Evolutionary conservation across 768 basidiomycete genomes (phyloP).

Genomic region (Phlebiopsis gigantea): DNA sequence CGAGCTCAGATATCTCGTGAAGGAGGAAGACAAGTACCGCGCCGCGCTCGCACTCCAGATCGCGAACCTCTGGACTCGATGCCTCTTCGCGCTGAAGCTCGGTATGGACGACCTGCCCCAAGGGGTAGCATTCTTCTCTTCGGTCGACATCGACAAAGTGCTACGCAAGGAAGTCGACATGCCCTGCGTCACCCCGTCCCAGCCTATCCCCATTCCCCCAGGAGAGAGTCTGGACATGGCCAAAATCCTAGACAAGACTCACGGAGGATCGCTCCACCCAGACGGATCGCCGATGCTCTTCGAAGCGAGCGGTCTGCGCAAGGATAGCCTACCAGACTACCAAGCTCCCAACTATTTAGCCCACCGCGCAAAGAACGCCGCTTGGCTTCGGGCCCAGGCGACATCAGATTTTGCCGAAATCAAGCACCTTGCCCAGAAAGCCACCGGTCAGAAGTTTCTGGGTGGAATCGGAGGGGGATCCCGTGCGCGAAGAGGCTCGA

Average conservation of each 20-base stretch:
- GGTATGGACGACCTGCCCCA: conserved; percentile 96
- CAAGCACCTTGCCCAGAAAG: conserved; percentile 54
- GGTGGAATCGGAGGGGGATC: conserved; percentile 25
- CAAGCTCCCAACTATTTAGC: conserved; percentile 51
- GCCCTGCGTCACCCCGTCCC: conserved; percentile 92
- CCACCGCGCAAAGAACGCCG: conserved; percentile 58
- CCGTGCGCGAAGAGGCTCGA: conserved; percentile 16
- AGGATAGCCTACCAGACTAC: too few species aligned
- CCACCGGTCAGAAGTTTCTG: conserved; percentile 32
- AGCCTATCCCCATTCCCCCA: conserved; percentile 72
- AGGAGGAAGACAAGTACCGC: conserved; percentile 86
- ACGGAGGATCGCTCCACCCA: conserved; percentile 59
- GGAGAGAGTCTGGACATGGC: conserved; percentile 84
- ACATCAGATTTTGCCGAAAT: conserved; percentile 68
- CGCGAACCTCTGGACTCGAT: conserved; percentile 93
- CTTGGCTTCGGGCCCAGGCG: conserved; percentile 75
- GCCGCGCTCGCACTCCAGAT: conserved; percentile 89
- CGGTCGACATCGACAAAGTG: conserved; percentile 88
- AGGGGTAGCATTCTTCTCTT: conserved; percentile 94
- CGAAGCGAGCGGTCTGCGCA: conserved; percentile 28
- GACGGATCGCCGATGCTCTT: conserved; percentile 53
- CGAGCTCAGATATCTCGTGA: conserved; percentile 90
- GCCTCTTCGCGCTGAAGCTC: conserved; percentile 85
- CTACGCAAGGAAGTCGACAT: conserved; percentile 95
- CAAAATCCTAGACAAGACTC: conserved; percentile 59